phyloP scores from a whole-genome alignment of 1,284 basidiomycete genomes.

The Heliocybe sulcata region DNA sequence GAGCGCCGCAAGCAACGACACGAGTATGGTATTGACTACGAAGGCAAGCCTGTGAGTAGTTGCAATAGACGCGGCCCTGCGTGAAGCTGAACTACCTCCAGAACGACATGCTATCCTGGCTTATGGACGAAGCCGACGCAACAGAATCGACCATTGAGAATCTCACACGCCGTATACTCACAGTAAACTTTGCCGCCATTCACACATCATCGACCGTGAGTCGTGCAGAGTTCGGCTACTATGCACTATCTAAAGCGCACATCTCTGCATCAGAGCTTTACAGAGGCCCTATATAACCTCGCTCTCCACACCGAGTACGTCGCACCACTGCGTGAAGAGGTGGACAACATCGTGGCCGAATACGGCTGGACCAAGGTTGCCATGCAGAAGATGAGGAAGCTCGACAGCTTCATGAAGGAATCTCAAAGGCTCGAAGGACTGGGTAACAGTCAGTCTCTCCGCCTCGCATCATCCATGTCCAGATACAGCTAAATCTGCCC shows the following conservation, averaged over 20 bases:
- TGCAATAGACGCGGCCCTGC: too few relatives aligned
- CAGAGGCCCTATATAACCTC: slow-evolving; percentile 31
- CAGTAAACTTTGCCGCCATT: slow-evolving; percentile 22
- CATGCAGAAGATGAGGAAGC: slow-evolving; percentile 33
- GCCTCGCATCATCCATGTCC: too few relatives aligned
- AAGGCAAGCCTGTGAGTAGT: too few relatives aligned
- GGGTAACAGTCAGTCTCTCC: neutral
- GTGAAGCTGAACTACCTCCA: too few relatives aligned
- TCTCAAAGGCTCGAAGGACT: slow-evolving; percentile 28
- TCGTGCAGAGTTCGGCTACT: neutral
- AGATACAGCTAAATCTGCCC: too few relatives aligned
- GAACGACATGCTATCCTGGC: too few relatives aligned
- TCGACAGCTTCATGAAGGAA: slow-evolving; percentile 46
- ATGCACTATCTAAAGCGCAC: too few relatives aligned
- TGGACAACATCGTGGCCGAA: slow-evolving; percentile 23
- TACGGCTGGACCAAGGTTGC: slow-evolving; percentile 38
- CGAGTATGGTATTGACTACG: too few relatives aligned
- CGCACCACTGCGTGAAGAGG: slow-evolving; percentile 35
- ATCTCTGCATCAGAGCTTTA: slow-evolving; percentile 21
- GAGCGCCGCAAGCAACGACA: too few relatives aligned
- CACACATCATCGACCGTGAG: slow-evolving; percentile 21
- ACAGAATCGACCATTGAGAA: too few relatives aligned
- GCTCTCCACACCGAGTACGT: slow-evolving; percentile 33
- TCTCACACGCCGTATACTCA: slow-evolving; percentile 8
- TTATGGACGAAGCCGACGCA: too few relatives aligned